Evolutionary conservation across 2,329 filamentous ascomycete genomes (phyloP).

Genomic region (Penicillium sp.): DNA sequence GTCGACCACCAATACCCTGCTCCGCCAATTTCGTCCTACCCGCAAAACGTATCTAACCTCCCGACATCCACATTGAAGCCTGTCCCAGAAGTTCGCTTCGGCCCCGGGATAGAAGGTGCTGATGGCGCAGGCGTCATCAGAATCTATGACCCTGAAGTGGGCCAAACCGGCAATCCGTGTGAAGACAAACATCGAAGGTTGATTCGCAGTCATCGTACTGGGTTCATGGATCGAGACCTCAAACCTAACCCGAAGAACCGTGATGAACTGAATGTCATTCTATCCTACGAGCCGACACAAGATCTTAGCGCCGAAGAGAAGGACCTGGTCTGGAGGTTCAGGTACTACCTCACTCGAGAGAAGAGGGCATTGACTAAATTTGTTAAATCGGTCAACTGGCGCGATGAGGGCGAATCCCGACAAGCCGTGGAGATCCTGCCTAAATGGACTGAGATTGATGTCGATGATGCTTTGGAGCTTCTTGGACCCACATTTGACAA

Average conservation of each 20-base stretch:
- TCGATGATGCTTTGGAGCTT: conserved; percentile 93
- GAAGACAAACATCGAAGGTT: conserved; percentile 92
- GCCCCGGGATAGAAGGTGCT: conserved; percentile 79
- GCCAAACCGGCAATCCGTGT: conserved; percentile 85
- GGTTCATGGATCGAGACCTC: conserved; percentile 90
- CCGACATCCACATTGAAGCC: conserved; percentile 73
- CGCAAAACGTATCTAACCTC: conserved; percentile 63
- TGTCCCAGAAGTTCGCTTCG: conserved; percentile 84
- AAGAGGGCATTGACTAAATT: conserved; percentile 95
- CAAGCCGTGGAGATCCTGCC: conserved; percentile 87
- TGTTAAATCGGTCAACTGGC: conserved; percentile 96
- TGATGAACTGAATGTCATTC: conserved; percentile 87
- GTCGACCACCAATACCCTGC: conserved; percentile 90
- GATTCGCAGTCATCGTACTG: conserved; percentile 88
- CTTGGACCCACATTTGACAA: conserved; percentile 92
- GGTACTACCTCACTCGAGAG: conserved; percentile 89
- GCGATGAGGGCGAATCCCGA: conserved; percentile 77
- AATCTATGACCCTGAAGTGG: conserved; percentile 92
- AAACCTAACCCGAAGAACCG: conserved; percentile 95
- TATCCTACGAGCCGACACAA: conserved; percentile 91
- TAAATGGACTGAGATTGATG: conserved; percentile 95
- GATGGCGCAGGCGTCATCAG: conserved; percentile 64
- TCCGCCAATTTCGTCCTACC: conserved; percentile 76
- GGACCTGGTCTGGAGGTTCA: conserved; percentile 95
- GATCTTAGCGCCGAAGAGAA: conserved; percentile 87